phyloP scores from a whole-genome alignment of 1,139 yeast species.

The Maudiozyma humilis region DNA sequence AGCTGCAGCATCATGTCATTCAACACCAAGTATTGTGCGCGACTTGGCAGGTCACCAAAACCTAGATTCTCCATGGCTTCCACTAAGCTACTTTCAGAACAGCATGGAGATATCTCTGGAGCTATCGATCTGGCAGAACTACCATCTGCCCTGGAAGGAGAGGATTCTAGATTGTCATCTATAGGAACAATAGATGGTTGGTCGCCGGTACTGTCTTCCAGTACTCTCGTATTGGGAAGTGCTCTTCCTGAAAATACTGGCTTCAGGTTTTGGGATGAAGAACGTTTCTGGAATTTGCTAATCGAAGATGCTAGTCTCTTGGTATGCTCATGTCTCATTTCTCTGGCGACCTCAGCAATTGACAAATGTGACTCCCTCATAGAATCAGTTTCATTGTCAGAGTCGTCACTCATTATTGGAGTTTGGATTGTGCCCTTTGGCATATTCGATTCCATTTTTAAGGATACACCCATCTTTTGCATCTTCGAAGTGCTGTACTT shows the following conservation, averaged over 20 bases:
- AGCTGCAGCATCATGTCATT: slow-evolving; percentile 73
- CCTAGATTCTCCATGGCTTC: slow-evolving; percentile 39
- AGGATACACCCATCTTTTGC: slow-evolving; percentile 65
- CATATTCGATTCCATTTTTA: slow-evolving; percentile 61
- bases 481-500: slow-evolving; percentile 47
- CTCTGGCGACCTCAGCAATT: slow-evolving; percentile 14
- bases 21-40: slow-evolving; percentile 80
- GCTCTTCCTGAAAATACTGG: slow-evolving; percentile 77
- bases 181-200: slow-evolving; percentile 50
- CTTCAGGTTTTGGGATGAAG: slow-evolving; percentile 26
- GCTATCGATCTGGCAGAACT: slow-evolving; percentile 14
- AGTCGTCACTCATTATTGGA: slow-evolving; percentile 17
- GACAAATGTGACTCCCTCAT: slow-evolving; percentile 25
- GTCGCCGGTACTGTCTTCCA: slow-evolving; percentile 61
- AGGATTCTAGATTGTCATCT: slow-evolving; percentile 28
- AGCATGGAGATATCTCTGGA: slow-evolving; percentile 25
- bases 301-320: slow-evolving; percentile 5
- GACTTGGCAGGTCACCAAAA: slow-evolving; percentile 81
- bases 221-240: slow-evolving; percentile 62
- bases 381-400: slow-evolving; percentile 14
- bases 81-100: slow-evolving; percentile 24
- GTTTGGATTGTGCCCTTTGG: slow-evolving; percentile 22
- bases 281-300: slow-evolving; percentile 29
- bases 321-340: slow-evolving; percentile 4
- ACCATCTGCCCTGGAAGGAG: slow-evolving; percentile 9